Conservation (phyloP, 164 flowering plant genomes). For the Warburgia ugandensis region DNA sequence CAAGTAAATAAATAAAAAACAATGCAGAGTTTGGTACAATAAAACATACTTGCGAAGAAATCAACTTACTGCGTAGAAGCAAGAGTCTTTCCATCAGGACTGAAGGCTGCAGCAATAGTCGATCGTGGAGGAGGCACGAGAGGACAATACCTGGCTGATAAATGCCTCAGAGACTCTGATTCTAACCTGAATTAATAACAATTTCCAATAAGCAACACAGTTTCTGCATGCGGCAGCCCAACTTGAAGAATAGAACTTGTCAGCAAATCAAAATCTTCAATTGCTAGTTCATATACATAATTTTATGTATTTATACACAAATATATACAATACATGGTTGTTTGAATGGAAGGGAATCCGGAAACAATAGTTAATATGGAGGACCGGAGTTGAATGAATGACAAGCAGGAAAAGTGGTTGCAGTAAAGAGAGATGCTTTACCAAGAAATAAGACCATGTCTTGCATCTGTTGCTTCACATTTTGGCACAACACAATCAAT, state of each 20-base stretch:
- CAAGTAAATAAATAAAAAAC: not conserved
- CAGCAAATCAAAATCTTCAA: not conserved
- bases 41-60: not conserved
- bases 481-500: constrained; percentile 19
- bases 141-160: constrained; percentile 81
- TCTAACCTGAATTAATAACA: constrained; percentile 55
- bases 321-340: too few species aligned
- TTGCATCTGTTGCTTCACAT: constrained; percentile 44
- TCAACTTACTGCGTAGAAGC: constrained; percentile 92
- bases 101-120: constrained; percentile 95
- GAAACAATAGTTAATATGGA: not conserved
- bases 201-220: not conserved
- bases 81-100: constrained; percentile 84
- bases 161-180: constrained; percentile 69
- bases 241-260: not conserved
- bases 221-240: not conserved
- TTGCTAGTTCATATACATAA: too few species aligned
- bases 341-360: too few species aligned
- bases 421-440: constrained; percentile 13
- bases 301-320: too few species aligned
- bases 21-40: not conserved
- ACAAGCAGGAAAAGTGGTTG: not conserved
- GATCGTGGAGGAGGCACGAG: constrained; percentile 92
- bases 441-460: constrained; percentile 67
- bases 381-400: not conserved